Evolutionary conservation across 2,329 filamentous ascomycete genomes (phyloP).

Genomic region (Eutypa lata): DNA sequence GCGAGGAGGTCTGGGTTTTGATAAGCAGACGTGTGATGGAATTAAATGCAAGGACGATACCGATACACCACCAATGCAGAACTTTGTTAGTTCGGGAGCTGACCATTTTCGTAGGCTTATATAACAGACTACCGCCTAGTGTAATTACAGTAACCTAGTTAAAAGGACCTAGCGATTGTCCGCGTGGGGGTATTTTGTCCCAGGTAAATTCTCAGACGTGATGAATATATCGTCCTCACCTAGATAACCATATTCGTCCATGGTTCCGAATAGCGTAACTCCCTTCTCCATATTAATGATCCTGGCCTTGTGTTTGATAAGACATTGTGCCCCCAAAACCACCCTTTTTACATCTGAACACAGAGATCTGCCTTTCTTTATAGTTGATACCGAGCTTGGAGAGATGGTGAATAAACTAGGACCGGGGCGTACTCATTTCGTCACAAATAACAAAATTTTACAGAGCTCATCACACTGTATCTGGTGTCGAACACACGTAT

Average conservation of each 20-base stretch:
- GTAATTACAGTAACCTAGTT: constrained; percentile 76
- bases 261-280: constrained; percentile 75
- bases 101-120: no score
- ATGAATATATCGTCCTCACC: constrained; percentile 67
- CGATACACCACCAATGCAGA: no score
- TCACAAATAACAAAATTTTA: no score
- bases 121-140: no score
- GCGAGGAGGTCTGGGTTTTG: no score
- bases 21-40: no score
- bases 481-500: no score
- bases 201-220: constrained; percentile 43
- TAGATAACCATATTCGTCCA: constrained; percentile 75
- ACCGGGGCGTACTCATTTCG: no score
- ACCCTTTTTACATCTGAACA: constrained; percentile 67
- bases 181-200: constrained; percentile 28
- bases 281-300: constrained; percentile 70
- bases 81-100: no score
- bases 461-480: no score
- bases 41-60: no score
- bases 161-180: constrained; percentile 52
- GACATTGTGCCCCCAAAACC: constrained; percentile 66
- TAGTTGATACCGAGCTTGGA: constrained; percentile 61
- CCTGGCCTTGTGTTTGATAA: constrained; percentile 74
- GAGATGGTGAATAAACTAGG: constrained; percentile 59
- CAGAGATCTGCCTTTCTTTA: constrained; percentile 64